Evolutionary conservation across 208 protist genomes (phyloP).

Genomic region (Strigomonas culicis): DNA sequence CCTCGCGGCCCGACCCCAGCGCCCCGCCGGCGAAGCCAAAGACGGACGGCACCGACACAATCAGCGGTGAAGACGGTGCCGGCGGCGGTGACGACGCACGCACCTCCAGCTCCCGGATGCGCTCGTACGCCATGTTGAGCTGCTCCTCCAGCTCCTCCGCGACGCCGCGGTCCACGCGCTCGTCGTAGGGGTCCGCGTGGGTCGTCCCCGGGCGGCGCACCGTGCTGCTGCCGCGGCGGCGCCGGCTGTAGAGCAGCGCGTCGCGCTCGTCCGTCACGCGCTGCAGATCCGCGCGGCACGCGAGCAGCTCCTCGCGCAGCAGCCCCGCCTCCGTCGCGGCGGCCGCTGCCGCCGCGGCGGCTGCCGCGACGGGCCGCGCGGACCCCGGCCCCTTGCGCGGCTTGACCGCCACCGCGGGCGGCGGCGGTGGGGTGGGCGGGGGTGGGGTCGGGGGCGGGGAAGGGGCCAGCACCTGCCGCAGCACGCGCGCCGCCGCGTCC

Average conservation of each 20-base stretch:
- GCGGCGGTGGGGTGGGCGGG: background rate
- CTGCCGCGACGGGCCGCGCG: background rate
- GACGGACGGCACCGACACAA: background rate
- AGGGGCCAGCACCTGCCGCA: background rate
- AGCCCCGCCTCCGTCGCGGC: background rate
- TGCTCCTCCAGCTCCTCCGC: conserved; percentile 47
- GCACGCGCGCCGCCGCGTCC: background rate
- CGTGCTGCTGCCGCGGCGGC: background rate
- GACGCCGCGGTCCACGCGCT: conserved; percentile 17
- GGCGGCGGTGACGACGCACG: background rate
- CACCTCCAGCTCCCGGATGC: conserved; percentile 29
- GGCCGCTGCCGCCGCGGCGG: background rate
- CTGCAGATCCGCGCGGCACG: conserved; percentile 28
- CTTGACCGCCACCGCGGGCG: background rate
- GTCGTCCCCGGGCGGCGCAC: background rate
- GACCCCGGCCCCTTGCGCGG: background rate
- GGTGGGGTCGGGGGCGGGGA: background rate
- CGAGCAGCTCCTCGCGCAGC: conserved; percentile 1
- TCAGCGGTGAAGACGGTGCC: background rate
- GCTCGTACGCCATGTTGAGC: conserved; percentile 28
- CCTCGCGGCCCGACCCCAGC: too few species aligned
- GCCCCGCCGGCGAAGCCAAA: background rate
- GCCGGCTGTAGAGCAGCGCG: conserved; percentile 4
- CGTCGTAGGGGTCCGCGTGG: background rate
- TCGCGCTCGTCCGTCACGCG: conserved; percentile 36